phyloP scores from a whole-genome alignment of 2,329 filamentous ascomycete genomes.

The Fusarium irregulare region DNA sequence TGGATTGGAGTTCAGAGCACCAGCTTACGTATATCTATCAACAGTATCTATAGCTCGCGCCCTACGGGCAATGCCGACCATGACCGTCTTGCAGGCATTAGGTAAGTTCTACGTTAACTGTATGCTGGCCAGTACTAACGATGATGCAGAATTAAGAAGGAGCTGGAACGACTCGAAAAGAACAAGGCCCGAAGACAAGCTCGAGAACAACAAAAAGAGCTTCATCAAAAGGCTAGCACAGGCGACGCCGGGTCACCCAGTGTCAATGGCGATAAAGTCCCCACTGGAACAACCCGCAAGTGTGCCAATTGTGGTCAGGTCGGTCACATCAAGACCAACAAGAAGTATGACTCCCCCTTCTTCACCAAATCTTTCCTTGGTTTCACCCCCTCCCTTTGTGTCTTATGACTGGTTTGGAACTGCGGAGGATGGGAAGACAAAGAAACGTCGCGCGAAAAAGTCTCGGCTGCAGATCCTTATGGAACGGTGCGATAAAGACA shows the following conservation, averaged over 20 bases:
- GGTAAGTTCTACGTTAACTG: slow-evolving; percentile 45
- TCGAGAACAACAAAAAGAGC: slow-evolving; percentile 88
- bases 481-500: slow-evolving; percentile 41
- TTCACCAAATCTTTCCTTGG: slow-evolving; percentile 14
- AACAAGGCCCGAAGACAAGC: slow-evolving; percentile 92
- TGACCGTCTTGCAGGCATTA: slow-evolving; percentile 60
- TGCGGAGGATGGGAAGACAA: slow-evolving; percentile 28
- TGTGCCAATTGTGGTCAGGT: slow-evolving; percentile 98
- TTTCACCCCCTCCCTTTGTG: slow-evolving; percentile 45
- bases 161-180: slow-evolving; percentile 85
- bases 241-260: slow-evolving; percentile 65
- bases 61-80: slow-evolving; percentile 64
- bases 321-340: slow-evolving; percentile 98
- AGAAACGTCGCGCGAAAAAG: slow-evolving; percentile 33
- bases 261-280: slow-evolving; percentile 61
- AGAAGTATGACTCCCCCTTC: slow-evolving; percentile 75
- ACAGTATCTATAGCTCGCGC: slow-evolving; percentile 62
- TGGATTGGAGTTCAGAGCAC: slow-evolving; percentile 51
- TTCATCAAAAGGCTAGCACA: slow-evolving; percentile 59
- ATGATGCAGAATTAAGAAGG: slow-evolving; percentile 60
- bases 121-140: slow-evolving; percentile 25
- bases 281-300: slow-evolving; percentile 82
- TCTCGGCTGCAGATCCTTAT: slow-evolving; percentile 37
- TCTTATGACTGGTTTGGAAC: slow-evolving; percentile 52
- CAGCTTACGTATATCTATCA: slow-evolving; percentile 54